Conservation (phyloP, 2,329 filamentous ascomycete genomes). For the Aureobasidium sp. region DNA sequence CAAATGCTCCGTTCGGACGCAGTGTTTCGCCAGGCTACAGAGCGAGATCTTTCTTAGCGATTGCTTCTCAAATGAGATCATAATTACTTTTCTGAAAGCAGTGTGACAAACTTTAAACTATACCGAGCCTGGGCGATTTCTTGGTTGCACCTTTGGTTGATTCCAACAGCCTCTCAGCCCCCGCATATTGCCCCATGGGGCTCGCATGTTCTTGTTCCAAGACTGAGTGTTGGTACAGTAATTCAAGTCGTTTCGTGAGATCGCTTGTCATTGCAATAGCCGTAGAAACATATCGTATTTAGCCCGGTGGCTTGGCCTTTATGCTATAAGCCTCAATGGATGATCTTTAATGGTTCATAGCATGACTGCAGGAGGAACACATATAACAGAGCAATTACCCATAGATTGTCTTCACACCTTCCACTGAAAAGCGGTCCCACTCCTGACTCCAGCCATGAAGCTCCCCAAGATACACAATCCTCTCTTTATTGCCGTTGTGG, state of each 20-base stretch:
- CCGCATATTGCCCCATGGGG: not conserved
- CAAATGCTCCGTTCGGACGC: too few relatives aligned
- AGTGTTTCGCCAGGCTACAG: too few relatives aligned
- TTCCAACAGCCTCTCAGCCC: not conserved
- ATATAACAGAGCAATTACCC: not conserved
- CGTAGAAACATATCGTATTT: not conserved
- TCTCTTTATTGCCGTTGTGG: slow-evolving; percentile 47
- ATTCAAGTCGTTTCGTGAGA: not conserved
- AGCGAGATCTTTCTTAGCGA: too few relatives aligned
- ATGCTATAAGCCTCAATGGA: not conserved
- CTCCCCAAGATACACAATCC: slow-evolving; percentile 49
- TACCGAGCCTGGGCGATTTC: not conserved
- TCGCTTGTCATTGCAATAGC: not conserved
- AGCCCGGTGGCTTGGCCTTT: not conserved
- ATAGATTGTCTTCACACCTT: not conserved
- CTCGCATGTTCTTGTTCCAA: not conserved
- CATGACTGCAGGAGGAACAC: not conserved
- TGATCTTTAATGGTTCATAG: not conserved
- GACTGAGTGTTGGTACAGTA: not conserved
- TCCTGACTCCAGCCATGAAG: not conserved
- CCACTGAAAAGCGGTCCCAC: not conserved
- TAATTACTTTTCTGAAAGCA: too few relatives aligned
- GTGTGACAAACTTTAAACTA: not conserved
- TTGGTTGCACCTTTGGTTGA: not conserved
- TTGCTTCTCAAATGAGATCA: too few relatives aligned